These are phyloP conservation scores for Annulohypoxylon nitens DNA, from an alignment of 495 filamentous ascomycete genomes.

Conservation along the genomic window DNA sequence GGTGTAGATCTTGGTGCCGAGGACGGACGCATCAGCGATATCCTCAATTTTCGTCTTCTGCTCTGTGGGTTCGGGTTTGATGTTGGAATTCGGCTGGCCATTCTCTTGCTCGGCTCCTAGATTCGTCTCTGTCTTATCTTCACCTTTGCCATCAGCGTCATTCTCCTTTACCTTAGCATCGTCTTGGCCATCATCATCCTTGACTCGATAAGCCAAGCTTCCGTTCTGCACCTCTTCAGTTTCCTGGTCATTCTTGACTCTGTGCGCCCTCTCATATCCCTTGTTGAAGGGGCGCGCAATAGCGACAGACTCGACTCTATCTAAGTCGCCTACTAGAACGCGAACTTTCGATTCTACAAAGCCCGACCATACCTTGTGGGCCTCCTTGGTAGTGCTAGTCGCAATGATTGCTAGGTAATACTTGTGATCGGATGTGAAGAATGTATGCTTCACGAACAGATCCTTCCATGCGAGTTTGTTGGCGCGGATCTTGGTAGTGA, in stretches of 20 bases:
- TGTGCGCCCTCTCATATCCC: slow-evolving; percentile 84
- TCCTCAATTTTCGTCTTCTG: slow-evolving; percentile 45
- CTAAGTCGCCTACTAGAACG: slow-evolving; percentile 82
- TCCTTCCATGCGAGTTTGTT: slow-evolving; percentile 85
- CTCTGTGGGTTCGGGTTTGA: slow-evolving; percentile 54
- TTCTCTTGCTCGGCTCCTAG: slow-evolving; percentile 63
- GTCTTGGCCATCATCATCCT: slow-evolving; percentile 58
- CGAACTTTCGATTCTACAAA: slow-evolving; percentile 93
- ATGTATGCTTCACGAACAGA: slow-evolving; percentile 86
- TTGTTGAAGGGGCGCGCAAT: slow-evolving; percentile 94
- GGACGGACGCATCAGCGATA: slow-evolving; percentile 15
- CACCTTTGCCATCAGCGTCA: slow-evolving; percentile 52
- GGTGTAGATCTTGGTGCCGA: slow-evolving; percentile 73
- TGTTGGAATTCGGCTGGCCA: slow-evolving; percentile 40
- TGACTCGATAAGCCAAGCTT: slow-evolving; percentile 74
- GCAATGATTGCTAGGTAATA: slow-evolving; percentile 93
- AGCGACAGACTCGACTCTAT: slow-evolving; percentile 77
- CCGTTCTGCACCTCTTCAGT: slow-evolving; percentile 77
- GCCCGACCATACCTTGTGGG: slow-evolving; percentile 88
- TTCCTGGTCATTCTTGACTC: slow-evolving; percentile 77
- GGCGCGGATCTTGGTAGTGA: slow-evolving; percentile 83
- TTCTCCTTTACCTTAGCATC: slow-evolving; percentile 61
- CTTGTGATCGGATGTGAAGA: slow-evolving; percentile 92
- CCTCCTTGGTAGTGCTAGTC: slow-evolving; percentile 86
- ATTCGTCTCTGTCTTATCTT: slow-evolving; percentile 53